Conservation (phyloP, 169 alveolate species). For the Amoebophrya sp. region DNA sequence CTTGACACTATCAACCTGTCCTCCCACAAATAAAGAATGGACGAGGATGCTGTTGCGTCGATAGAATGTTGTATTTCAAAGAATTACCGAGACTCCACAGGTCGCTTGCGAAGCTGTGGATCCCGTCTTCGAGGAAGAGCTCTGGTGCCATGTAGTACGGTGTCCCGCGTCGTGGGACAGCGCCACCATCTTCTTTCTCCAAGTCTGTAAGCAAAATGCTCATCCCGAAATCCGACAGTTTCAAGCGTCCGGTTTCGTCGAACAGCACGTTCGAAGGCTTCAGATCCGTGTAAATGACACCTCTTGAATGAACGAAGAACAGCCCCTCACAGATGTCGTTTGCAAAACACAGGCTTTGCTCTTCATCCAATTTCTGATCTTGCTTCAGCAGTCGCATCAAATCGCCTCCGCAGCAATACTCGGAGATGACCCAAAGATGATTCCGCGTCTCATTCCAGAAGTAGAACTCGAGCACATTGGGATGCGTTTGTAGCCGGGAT, state of each 20-base stretch:
- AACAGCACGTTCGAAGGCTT: constrained; percentile 76
- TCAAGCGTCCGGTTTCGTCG: constrained; percentile 70
- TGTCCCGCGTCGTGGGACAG: constrained; percentile 57
- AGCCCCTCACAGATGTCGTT: constrained; percentile 66
- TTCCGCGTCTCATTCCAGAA: constrained; percentile 75
- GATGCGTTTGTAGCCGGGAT: constrained; percentile 43
- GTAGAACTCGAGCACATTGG: constrained; percentile 60
- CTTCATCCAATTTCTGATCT: constrained; percentile 61
- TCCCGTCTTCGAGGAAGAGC: constrained; percentile 68
- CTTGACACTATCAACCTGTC: background rate
- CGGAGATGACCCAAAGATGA: constrained; percentile 76
- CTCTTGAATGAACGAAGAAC: constrained; percentile 62
- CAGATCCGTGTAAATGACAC: constrained; percentile 72
- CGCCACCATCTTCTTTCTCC: constrained; percentile 50
- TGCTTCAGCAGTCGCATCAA: constrained; percentile 62
- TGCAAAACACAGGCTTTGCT: constrained; percentile 57
- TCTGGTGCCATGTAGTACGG: constrained; percentile 82
- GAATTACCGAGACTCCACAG: constrained; percentile 66
- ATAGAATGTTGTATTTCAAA: no score
- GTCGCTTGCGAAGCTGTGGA: constrained; percentile 68
- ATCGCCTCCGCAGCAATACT: constrained; percentile 80
- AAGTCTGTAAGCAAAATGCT: constrained; percentile 52
- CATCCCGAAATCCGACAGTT: constrained; percentile 70
- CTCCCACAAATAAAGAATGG: no score
- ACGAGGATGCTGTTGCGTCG: no score